Base-by-base conservation (phyloP, 2,329 filamentous ascomycete species). In the Alternaria burnsii region DNA sequence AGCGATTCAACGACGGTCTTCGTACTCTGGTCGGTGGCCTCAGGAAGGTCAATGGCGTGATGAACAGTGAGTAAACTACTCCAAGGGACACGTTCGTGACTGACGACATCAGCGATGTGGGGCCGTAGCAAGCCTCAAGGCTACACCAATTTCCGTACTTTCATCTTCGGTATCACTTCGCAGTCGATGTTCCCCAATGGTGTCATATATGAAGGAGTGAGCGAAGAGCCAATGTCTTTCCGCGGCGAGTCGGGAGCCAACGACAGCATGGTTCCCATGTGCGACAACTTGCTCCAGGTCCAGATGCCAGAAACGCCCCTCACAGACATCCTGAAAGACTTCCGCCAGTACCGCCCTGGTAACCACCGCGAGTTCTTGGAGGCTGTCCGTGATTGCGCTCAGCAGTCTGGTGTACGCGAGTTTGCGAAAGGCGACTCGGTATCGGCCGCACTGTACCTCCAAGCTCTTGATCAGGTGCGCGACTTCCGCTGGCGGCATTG, bases 141-240 rank as follows among this genome's bases (percentile, higher is more conserved):
- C 68, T 97, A 97, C 81, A 92, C 91, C 60, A 90, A 87, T 69
- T 97, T 97, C 87, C 91, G 94, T 41, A 97, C 94, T 11, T 97
- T 97, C 83, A 97, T 97, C 82, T 97, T 97, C 75, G 94, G 94
- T 70, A 97, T 97, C 79, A 96, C 93, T 1, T 91, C 88, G 48
- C 94, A 97, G 80, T 90, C 88, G 72, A 97, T 97, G 93, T 97
- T 97, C 79, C 94, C 94, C 9, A 84, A 94, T 65, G 94, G 94
- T 9, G 94, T 97, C 8, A 81, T 97, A 47, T 97, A 97, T 77
- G 91, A 96, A 76, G 93, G 93, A 9, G 87, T 94, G 62, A 89
- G 89, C 66, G 88, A 90, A 61, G 83, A 91, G 75, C 90, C 91
- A 4, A 82, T 93, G 77, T 89, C 86, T 57, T 97, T 97, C 86